phyloP scores from a whole-genome alignment of 768 basidiomycete species.

The Boletus subcaerulescens region DNA sequence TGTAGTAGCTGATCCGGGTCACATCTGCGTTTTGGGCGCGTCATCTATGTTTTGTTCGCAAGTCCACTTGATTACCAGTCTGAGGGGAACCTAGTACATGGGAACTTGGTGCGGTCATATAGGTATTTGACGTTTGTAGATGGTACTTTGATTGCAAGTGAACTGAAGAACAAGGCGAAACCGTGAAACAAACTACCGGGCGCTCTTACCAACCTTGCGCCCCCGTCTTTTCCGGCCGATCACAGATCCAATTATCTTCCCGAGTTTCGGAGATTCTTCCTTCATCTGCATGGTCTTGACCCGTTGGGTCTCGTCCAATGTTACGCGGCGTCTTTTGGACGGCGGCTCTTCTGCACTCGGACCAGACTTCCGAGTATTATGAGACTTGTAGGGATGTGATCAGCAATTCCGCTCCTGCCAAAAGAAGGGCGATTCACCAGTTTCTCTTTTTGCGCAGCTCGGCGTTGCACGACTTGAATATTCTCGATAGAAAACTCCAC shows the following conservation, averaged over 20 bases:
- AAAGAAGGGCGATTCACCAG: constrained; percentile 2
- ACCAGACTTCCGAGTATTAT: background rate
- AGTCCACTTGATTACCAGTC: too few species aligned
- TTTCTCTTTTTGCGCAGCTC: constrained; percentile 52
- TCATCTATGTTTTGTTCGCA: too few species aligned
- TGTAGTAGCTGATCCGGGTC: too few species aligned
- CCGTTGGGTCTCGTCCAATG: constrained; percentile 23
- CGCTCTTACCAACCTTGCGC: constrained; percentile 40
- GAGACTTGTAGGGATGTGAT: constrained; percentile 3
- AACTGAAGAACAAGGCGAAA: background rate
- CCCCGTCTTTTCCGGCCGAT: constrained; percentile 82
- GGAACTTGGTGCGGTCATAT: too few species aligned
- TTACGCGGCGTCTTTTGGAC: constrained; percentile 40
- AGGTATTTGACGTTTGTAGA: too few species aligned
- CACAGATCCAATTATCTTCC: constrained; percentile 57
- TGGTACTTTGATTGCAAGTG: background rate
- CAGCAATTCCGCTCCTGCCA: background rate
- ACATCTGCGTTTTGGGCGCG: too few species aligned
- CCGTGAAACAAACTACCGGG: constrained; percentile 8
- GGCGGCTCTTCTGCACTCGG: constrained; percentile 32
- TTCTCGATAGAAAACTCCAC: constrained; percentile 99
- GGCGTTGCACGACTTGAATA: constrained; percentile 79
- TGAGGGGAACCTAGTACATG: too few species aligned
- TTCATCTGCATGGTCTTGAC: constrained; percentile 19
- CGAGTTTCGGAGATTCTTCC: constrained; percentile 24